A percentile compares a stretch with the other conserved stretches of the same genome.
These are phyloP conservation scores for Colletotrichum costaricense DNA, from an alignment of 2,329 filamentous ascomycete species.

Conservation along the genomic window DNA sequence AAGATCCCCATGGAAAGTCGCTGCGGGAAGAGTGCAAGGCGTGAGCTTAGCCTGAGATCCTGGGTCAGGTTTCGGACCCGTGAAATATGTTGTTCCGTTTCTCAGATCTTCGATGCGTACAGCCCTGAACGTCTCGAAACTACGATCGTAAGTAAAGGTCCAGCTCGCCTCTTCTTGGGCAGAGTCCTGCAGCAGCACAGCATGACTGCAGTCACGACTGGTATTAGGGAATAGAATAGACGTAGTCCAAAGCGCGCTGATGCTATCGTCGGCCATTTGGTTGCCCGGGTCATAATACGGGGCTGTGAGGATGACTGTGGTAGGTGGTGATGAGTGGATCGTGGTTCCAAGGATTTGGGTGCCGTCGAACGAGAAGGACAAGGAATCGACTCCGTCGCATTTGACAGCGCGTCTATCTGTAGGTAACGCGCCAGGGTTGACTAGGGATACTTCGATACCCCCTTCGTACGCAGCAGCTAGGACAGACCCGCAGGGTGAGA, in stretches of 20 bases:
- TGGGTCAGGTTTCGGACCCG: constrained; percentile 70
- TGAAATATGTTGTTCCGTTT: constrained; percentile 84
- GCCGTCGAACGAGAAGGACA: constrained; percentile 82
- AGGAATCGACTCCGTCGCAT: constrained; percentile 78
- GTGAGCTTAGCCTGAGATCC: constrained; percentile 67
- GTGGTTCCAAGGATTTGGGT: constrained; percentile 84
- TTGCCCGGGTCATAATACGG: constrained; percentile 82
- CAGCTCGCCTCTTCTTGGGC: constrained; percentile 75
- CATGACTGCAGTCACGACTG: constrained; percentile 83
- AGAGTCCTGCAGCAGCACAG: constrained; percentile 73
- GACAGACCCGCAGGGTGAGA: constrained; percentile 85
- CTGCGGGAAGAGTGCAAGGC: constrained; percentile 76
- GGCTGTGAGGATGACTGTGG: constrained; percentile 81
- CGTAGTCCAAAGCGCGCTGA: constrained; percentile 85
- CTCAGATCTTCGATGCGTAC: constrained; percentile 80
- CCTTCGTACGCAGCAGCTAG: constrained; percentile 87
- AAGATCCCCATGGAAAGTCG: constrained; percentile 76
- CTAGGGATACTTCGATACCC: constrained; percentile 87
- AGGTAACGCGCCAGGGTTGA: constrained; percentile 71
- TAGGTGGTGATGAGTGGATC: constrained; percentile 70
- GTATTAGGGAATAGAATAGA: constrained; percentile 87
- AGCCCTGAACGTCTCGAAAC: constrained; percentile 81
- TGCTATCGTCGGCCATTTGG: constrained; percentile 72
- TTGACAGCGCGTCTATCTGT: constrained; percentile 82
- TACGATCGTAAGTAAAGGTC: constrained; percentile 82